Evolutionary conservation across 2,329 filamentous ascomycete species (phyloP).

Genomic region (Pleoardoris graminearum): DNA sequence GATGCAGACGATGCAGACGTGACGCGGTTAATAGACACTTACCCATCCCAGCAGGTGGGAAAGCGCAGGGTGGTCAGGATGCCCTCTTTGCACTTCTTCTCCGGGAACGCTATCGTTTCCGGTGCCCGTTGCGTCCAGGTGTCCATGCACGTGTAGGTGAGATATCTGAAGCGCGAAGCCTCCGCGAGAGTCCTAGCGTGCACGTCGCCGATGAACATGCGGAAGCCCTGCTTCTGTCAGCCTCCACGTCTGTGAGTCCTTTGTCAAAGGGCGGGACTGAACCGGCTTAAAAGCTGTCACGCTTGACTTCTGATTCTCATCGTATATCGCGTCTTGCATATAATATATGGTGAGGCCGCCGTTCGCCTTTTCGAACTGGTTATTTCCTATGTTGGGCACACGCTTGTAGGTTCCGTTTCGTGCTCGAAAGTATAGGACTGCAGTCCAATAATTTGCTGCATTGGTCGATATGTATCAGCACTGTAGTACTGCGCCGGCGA

Average conservation of each 20-base stretch:
- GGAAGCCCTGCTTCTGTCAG: constrained; percentile 6
- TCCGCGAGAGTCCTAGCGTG: constrained; percentile 33
- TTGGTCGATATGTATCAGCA: neutral
- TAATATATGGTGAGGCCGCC: constrained; percentile 23
- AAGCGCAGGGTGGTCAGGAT: constrained; percentile 45
- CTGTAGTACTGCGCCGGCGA: neutral
- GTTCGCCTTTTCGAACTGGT: constrained; percentile 20
- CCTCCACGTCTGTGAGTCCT: too few species aligned
- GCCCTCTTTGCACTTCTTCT: constrained; percentile 44
- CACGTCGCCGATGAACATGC: constrained; percentile 23
- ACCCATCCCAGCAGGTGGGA: constrained; percentile 32
- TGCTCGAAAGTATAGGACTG: constrained; percentile 22
- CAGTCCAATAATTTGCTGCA: constrained; percentile 22
- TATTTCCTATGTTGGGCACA: constrained; percentile 23
- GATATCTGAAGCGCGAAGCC: constrained; percentile 44
- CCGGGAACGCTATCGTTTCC: constrained; percentile 48
- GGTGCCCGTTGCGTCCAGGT: constrained; percentile 11
- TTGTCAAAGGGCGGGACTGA: too few species aligned
- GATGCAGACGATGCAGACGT: too few species aligned
- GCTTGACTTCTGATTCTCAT: constrained; percentile 17
- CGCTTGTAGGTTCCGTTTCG: constrained; percentile 19
- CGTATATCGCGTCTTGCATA: constrained; percentile 25
- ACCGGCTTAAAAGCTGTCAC: constrained; percentile 24
- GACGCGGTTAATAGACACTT: neutral
- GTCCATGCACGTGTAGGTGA: constrained; percentile 50